Evolutionary conservation across 2,329 filamentous ascomycete genomes (phyloP).

Genomic region (Hypoxylon sp.): DNA sequence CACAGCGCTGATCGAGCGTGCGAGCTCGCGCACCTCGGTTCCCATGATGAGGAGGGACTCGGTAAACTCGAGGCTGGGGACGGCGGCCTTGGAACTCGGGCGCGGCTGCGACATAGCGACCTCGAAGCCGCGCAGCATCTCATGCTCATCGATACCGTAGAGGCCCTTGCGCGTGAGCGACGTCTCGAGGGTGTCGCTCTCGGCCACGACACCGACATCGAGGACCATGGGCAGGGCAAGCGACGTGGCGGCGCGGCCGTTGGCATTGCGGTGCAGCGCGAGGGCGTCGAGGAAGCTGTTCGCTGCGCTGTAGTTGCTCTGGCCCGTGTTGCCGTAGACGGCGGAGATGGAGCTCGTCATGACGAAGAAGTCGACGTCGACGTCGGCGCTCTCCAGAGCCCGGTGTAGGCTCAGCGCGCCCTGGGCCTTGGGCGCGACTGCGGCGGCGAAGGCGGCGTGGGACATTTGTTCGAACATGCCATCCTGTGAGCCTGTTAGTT

Average conservation of each 20-base stretch:
- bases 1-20: conserved; percentile 13
- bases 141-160: conserved; percentile 41
- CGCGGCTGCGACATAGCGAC: conserved; percentile 42
- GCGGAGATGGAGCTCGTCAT: conserved; percentile 52
- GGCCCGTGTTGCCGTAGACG: conserved; percentile 49
- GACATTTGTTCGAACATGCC: conserved; percentile 35
- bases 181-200: conserved; percentile 39
- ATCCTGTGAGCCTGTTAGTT: conserved; percentile 16
- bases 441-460: conserved; percentile 14
- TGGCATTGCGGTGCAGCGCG: conserved; percentile 43
- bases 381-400: conserved; percentile 20
- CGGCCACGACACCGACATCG: conserved; percentile 50
- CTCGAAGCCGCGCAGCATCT: conserved; percentile 45
- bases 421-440: conserved; percentile 38
- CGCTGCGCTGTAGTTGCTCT: conserved; percentile 55
- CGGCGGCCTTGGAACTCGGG: not conserved
- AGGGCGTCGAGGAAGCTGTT: conserved; percentile 54
- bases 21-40: conserved; percentile 43
- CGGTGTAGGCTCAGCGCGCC: conserved; percentile 37
- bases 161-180: conserved; percentile 36
- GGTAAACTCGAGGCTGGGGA: not conserved
- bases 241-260: conserved; percentile 45
- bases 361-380: conserved; percentile 56
- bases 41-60: conserved; percentile 41
- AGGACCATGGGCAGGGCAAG: conserved; percentile 50